phyloP scores from a whole-genome alignment of 2,329 filamentous ascomycete species.

The Dendrostoma leiphaemia region DNA sequence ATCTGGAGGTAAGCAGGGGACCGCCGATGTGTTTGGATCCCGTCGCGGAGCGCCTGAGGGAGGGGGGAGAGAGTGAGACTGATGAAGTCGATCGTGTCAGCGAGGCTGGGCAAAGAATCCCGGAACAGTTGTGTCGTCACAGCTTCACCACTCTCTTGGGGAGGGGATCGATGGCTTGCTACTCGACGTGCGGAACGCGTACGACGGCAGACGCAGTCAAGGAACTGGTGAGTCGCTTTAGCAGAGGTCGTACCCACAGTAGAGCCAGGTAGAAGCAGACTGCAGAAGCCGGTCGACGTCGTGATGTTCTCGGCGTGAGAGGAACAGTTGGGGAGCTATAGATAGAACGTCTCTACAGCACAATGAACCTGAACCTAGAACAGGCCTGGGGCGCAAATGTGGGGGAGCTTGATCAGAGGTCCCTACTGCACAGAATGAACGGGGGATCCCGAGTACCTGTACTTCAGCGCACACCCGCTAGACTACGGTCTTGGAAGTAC shows the following conservation, averaged over 20 bases:
- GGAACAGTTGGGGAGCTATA: conserved; percentile 2
- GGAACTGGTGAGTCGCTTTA: background rate
- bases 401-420: background rate
- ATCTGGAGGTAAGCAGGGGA: background rate
- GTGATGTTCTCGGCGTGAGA: conserved; percentile 4
- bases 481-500: background rate
- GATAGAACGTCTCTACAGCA: background rate
- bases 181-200: background rate
- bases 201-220: background rate
- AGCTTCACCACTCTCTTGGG: background rate
- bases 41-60: background rate
- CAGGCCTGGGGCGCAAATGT: background rate
- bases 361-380: background rate
- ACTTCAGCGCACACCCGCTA: background rate
- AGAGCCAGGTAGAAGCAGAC: background rate
- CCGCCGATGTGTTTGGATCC: background rate
- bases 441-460: too few relatives aligned
- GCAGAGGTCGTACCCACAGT: background rate
- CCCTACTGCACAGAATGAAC: background rate
- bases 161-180: background rate
- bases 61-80: background rate
- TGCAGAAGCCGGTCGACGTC: background rate
- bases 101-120: background rate
- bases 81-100: conserved; percentile 5
- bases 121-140: background rate